Conservation (phyloP, 2,329 filamentous ascomycete species). For the Hypoxylon sp. region DNA sequence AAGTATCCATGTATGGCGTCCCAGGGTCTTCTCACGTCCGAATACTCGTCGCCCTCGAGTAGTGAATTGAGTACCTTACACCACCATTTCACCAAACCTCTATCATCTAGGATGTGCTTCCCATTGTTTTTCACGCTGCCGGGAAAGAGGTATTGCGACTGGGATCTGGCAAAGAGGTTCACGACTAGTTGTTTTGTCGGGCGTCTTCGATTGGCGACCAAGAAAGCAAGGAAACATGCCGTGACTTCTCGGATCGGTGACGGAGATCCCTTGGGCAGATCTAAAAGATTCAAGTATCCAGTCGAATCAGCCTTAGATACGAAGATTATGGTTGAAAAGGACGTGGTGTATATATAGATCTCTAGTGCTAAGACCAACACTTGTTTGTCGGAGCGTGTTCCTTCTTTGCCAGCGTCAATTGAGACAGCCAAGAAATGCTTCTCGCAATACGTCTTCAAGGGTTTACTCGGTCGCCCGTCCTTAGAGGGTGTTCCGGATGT, state of each 20-base stretch:
- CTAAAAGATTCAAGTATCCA: slow-evolving; percentile 81
- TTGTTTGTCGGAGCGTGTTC: slow-evolving; percentile 55
- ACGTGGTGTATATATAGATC: slow-evolving; percentile 87
- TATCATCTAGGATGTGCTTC: slow-evolving; percentile 94
- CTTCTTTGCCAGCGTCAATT: slow-evolving; percentile 55
- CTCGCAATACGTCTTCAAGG: slow-evolving; percentile 79
- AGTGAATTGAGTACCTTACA: slow-evolving; percentile 87
- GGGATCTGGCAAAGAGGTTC: slow-evolving; percentile 91
- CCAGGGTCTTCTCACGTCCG: slow-evolving; percentile 57
- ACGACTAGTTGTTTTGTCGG: slow-evolving; percentile 79
- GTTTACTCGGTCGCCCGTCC: slow-evolving; percentile 65
- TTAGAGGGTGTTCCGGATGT: slow-evolving; percentile 63
- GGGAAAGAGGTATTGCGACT: slow-evolving; percentile 95
- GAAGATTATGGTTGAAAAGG: slow-evolving; percentile 86
- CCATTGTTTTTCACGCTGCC: slow-evolving; percentile 86
- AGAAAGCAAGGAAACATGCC: slow-evolving; percentile 80
- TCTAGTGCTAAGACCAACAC: slow-evolving; percentile 88
- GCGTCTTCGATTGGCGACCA: slow-evolving; percentile 77
- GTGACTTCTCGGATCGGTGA: slow-evolving; percentile 84
- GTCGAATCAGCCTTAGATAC: slow-evolving; percentile 98
- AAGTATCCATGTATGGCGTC: slow-evolving; percentile 80
- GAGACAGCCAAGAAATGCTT: slow-evolving; percentile 79
- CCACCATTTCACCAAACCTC: slow-evolving; percentile 96
- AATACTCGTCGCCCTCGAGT: slow-evolving; percentile 63
- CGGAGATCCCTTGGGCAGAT: slow-evolving; percentile 72